Evolutionary conservation across 164 flowering plant species (phyloP), one percentile per base, ranked within the genome.

Genomic region (Vitis rupestris): DNA sequence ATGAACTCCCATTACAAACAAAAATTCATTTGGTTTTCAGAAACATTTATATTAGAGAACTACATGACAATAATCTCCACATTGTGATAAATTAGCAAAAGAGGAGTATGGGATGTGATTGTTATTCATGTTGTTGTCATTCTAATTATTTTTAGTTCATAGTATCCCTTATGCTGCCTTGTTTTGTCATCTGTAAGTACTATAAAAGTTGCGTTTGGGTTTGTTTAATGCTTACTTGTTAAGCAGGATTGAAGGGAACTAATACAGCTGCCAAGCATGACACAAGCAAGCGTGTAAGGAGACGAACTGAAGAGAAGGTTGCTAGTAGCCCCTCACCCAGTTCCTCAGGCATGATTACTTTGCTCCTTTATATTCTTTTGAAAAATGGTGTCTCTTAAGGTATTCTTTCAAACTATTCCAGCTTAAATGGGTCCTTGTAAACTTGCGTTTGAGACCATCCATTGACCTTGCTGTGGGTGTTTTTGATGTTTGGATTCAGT

Each of bases 311-410:
- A 10, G 68, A 73, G 56, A 67, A 72, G 15, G 30, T 69, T 57
- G 66, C 63, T 64, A 60, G 30, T 62, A 67, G 74, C 67, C 70
- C 79, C 10, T 50, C 79, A 9, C 71, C 79, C 1, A 70, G 69
- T 30, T 55, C 64, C 15, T 68, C 76, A 75, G 79, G 83, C 55
- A 69, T 29, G 74, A 30, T 19, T 6, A n/a, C 9, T 63, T 30
- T 31, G 44, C 37, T 31, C 19, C 5, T 58, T 47, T 53, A 8
- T 15, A 44, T 47, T 58, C 16, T 10, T 50, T 53, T 8, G 10
- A 19, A 3, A 8, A 3, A 27, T 61, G 30, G 14, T 9, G 29
- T 29, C 48, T 53, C n/a, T 6, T 53, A 13, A 6, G 15, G 2
- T 53, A 4, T 9, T 13, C 6, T 29, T 29, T 29, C 31, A 10